Base-by-base conservation (phyloP, 164 flowering plant species). In the Cinnamomum chago region DNA sequence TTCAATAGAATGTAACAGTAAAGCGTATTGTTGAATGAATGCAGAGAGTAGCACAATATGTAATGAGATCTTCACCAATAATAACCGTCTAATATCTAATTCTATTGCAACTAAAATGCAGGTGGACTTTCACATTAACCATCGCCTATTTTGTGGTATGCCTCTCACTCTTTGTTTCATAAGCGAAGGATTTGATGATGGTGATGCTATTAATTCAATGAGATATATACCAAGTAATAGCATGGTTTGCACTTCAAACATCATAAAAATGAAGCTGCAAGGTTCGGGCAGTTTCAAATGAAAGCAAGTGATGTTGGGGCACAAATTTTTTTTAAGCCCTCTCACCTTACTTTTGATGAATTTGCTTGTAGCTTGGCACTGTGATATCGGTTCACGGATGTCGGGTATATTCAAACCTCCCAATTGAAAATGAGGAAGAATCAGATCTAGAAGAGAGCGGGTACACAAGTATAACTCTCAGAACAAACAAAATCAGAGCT, bases 121-220 rank as follows among this genome's bases (percentile, higher is more conserved):
- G 96, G 90, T 93, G 98, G 98, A 91, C 98, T 62, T 93, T 93
- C 77, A 67, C 90, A 20, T 76, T 93, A 58, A 91, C 90, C 73
- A 84, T 81, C 70, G 60, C 88, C 75, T 93, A 92, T 77, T 93
- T 93, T 78, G 88, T 82, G 88, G 97, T 93, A 88, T 74, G 84
- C 52, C 10, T 55, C 52, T 55, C 50, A 22, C 2, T 0, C 20
- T 35, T 24, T 65, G 22, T 25, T 64, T 50, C 10, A 9, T 35
- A 35, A 35, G 47, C 6, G 47, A 35, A 35, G 47, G 47, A 35
- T 6, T 35, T 35, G 47, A 35, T 35, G 10, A 35, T 35, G 47
- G 47, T 35, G 10, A 35, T 7, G 24, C 47, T n/a, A 20, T 28
- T 28, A 3, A 30, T 24, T 28, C 28, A 17, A 30, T 24, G 10